These are phyloP conservation scores for Letharia lupina DNA, from an alignment of 495 filamentous ascomycete species.

Conservation along the genomic window DNA sequence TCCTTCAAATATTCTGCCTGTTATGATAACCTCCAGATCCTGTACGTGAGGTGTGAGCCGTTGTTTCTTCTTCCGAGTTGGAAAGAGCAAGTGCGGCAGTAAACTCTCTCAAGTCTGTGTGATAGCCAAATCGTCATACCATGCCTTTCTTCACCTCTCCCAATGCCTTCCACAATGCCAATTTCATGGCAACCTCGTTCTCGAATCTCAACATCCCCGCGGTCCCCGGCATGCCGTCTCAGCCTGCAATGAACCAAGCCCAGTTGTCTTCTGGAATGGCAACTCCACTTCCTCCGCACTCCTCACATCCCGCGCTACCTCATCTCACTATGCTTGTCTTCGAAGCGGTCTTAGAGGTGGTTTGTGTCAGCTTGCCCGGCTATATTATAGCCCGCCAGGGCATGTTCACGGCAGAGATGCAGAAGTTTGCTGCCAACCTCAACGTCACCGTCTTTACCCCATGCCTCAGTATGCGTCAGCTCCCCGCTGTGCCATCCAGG, in stretches of 20 bases:
- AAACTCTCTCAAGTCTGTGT: neutral
- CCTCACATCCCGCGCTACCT: conserved; percentile 57
- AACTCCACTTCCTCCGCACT: conserved; percentile 30
- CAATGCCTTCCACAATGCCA: conserved; percentile 54
- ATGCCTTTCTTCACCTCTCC: conserved; percentile 46
- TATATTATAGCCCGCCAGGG: conserved; percentile 85
- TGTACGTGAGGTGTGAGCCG: neutral
- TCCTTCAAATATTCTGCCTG: neutral
- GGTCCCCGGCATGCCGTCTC: conserved; percentile 1
- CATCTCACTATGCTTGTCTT: conserved; percentile 82
- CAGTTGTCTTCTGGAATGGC: conserved; percentile 13
- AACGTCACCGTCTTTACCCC: conserved; percentile 93
- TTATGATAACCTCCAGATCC: neutral
- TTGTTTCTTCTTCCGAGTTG: neutral
- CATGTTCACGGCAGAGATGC: conserved; percentile 86
- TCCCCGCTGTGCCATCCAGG: neutral
- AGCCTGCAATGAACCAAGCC: conserved; percentile 2
- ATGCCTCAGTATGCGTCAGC: conserved; percentile 67
- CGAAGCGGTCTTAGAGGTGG: conserved; percentile 90
- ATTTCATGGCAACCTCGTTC: conserved; percentile 19
- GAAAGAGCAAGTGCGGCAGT: neutral
- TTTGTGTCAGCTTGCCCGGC: conserved; percentile 91
- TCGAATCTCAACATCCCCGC: neutral
- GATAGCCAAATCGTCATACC: neutral
- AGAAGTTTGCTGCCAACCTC: conserved; percentile 91